Evolutionary conservation across 176 grass and related monocot genomes (phyloP), one percentile per base, ranked within the genome.

Genomic region (Oryza officinalis): DNA sequence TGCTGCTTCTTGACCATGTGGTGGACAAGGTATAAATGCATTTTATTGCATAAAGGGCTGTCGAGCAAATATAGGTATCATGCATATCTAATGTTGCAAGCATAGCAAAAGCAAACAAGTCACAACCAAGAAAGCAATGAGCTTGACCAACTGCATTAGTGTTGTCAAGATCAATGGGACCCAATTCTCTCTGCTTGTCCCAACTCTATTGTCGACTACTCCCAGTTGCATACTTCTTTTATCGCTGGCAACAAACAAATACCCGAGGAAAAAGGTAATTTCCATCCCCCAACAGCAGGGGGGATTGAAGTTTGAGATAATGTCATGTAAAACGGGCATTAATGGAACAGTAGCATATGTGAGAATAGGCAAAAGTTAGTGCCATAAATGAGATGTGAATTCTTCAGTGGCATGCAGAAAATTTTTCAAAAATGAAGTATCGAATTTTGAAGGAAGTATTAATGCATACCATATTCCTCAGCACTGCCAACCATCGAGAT

Each of bases 401-500:
- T 22, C 50, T 61, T 9, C 0, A 10, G 5, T 61, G 57, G 9
- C 57, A 61, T 61, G 57, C 23, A 61, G 22, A 61, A 61, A 61
- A 25, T 25, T 23, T 60, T 61, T n/a, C n/a, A 61, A 61, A 61
- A 61, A 61, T 61, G n/a, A 61, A 61, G 59, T 63, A 80, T 5
- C 33, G 17, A 63, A 47, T 60, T 69, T 46, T 63, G 60, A 83
- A 73, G 81, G 69, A 67, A 68, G 32, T 22, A 44, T 35, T 65
- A 63, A 28, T 45, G 59, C 83, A 66, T 90, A 98, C 96, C 91
- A 95, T 92, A 63, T 92, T 93, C 38, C 37, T 87, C 63, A 98
- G 83, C 81, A 95, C 85, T 78, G 85, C 77, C 64, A 98, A 82
- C 96, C 96, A 98, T 63, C 91, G 91, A 67, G 93, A 98, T 89